Conservation (phyloP, 2,329 filamentous ascomycete species). For the Daldinia eschscholtzii region DNA sequence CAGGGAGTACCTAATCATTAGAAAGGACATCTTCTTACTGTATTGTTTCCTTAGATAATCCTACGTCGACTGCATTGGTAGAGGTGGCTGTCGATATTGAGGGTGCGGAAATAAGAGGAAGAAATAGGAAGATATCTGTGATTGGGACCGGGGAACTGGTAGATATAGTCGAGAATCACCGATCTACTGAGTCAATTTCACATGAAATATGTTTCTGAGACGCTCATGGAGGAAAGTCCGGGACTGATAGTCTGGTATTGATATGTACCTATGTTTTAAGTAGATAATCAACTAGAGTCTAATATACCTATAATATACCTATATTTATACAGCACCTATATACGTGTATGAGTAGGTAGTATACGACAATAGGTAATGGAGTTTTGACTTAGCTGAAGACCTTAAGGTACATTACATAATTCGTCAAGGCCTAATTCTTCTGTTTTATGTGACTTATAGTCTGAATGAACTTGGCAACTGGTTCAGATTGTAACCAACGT, state of each 20-base stretch:
- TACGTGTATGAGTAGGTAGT: not conserved
- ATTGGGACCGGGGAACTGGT: not conserved
- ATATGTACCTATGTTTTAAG: too few species aligned
- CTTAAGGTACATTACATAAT: not conserved
- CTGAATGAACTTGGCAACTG: not conserved
- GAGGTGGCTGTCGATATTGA: not conserved
- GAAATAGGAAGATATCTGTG: not conserved
- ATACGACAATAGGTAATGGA: not conserved
- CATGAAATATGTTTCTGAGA: not conserved
- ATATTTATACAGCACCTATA: not conserved
- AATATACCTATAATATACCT: too few species aligned
- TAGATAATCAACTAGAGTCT: too few species aligned
- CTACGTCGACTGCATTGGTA: not conserved
- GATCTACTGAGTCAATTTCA: not conserved
- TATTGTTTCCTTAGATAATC: conserved; percentile 2
- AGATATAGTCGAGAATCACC: conserved; percentile 6
- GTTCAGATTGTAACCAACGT: not conserved
- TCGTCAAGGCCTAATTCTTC: not conserved
- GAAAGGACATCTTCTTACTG: conserved; percentile 1
- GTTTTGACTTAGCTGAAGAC: not conserved
- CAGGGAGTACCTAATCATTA: not conserved
- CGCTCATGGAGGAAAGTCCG: not conserved
- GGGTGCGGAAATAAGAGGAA: not conserved
- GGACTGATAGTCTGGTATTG: not conserved
- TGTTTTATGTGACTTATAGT: not conserved